Conservation (phyloP, 1,284 basidiomycete species). For the Pseudomicrostroma phylloplanum region DNA sequence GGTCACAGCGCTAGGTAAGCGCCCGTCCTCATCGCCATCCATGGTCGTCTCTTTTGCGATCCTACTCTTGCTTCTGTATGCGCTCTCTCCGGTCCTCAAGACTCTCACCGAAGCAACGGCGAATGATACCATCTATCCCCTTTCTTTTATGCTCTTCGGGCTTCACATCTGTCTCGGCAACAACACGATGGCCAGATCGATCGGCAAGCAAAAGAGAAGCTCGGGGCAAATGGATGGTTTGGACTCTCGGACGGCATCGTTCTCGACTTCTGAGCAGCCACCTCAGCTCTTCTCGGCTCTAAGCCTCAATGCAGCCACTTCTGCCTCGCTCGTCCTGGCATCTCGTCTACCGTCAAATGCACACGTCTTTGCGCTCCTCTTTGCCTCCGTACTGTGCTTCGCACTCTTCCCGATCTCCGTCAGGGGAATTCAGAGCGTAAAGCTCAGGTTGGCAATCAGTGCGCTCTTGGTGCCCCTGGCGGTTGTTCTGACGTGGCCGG, state of each 20-base stretch:
- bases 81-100: conserved; percentile 80
- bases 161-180: conserved; percentile 65
- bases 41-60: conserved; percentile 50
- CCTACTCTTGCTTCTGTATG: conserved; percentile 77
- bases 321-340: conserved; percentile 85
- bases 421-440: background rate
- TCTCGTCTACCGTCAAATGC: conserved; percentile 76
- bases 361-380: conserved; percentile 83
- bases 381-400: conserved; percentile 61
- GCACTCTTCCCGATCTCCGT: conserved; percentile 19
- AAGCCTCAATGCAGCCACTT: conserved; percentile 90
- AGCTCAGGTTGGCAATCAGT: background rate
- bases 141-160: conserved; percentile 64
- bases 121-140: conserved; percentile 91
- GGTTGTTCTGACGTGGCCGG: background rate
- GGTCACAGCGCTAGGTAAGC: background rate
- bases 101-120: conserved; percentile 91
- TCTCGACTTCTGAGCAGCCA: conserved; percentile 26
- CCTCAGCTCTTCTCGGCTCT: conserved; percentile 65
- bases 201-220: conserved; percentile 16
- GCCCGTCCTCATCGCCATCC: background rate
- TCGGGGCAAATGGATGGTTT: background rate
- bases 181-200: conserved; percentile 53
- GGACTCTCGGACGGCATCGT: conserved; percentile 26
- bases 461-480: background rate